Base-by-base conservation (phyloP, 176 grass and related monocot species). In the Otatea glauca region DNA sequence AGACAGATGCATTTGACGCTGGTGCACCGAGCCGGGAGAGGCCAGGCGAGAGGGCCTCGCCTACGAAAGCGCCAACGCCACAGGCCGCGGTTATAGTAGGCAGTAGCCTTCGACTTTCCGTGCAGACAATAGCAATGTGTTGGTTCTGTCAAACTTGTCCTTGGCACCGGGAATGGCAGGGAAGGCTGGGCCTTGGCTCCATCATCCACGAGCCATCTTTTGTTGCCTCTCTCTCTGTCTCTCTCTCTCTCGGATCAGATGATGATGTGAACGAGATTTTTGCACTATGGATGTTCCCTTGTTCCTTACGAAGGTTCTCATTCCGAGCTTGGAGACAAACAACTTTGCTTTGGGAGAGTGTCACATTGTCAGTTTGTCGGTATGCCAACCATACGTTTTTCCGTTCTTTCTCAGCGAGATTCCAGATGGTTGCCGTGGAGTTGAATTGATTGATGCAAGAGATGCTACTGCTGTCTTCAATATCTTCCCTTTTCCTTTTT, bases 261-360 rank as follows among this genome's bases (percentile, higher is more conserved):
- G 62, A 43, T 42, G 67, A 65, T n/a, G 44, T 37, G 69, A 15
- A 10, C 41, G 3, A 38, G 54, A 29, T 72, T 73, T 51, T 63
- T 17, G 60, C 54, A 27, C 39, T 17, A 13, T 6, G 23, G 17
- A 24, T 71, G 55, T 5, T 20, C 3, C 69, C 48, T 56, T 58
- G 85, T n/a, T 44, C 37, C 66, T 81, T 9, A 70, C 79, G 66
- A 70, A 60, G 38, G 67, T 60, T 45, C 37, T 62, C 51, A 25
- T 24, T 70, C n/a, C 21, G 2, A 35, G 55, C 44, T 47, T 35
- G 29, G 43, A 49, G 60, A 65, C 56, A 39, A 64, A 20, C 43
- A n/a, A 24, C 56, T 44, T 62, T 53, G 54, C 32, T 51, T 66
- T 66, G 48, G 41, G 53, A 27, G 11, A 27, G 11, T 24, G 55